Base-by-base conservation (phyloP, 345 rosid genomes). In the Turritis glabra region DNA sequence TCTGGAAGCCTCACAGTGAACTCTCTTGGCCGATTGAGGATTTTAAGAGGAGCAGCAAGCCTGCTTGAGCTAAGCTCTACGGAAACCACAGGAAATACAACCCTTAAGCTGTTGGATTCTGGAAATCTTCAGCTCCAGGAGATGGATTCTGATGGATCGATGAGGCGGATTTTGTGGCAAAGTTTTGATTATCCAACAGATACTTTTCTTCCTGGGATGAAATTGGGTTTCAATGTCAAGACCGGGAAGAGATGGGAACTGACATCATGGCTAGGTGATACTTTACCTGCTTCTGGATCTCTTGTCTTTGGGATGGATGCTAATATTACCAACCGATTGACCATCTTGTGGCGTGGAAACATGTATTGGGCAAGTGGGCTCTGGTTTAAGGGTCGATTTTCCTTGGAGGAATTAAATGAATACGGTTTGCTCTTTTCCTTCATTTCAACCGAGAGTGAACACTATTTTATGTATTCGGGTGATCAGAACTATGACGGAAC, bases 161-260 rank as follows among this genome's bases (percentile, higher is more conserved):
- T 35, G 22, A 67, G 13, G 50, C 57, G 40, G 32, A 3, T 60
- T 67, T 13, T 83, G 25, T 81, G 85, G 85, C 63, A 84, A 48
- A 84, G 82, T 53, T 84, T 84, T 46, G 87, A 84, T 55, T 71
- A 77, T 54, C 87, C 84, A 11, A 84, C 83, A 0, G 79, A 84
- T 32, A 84, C 83, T 4, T 59, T 77, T 58, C 55, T 75, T 2
- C 85, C 87, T 12, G 85, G 85, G 23, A 84, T 82, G 85, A 85
- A 85, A 72, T 38, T 85, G 0, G 88, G 88, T 52, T 74, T 74
- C n/a, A 71, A 74, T 37, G 60, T 53, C n/a, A 55, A 64, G 70
- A 85, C 73, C 0, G 80, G 79, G 43, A 73, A 66, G 8, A 44
- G 12, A 35, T 73, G 81, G 83, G 74, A 74, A 15, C 56, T 78